These are phyloP conservation scores for Phytophthora sansomeana DNA, from an alignment of 352 stramenopile species.

Conservation along the genomic window DNA sequence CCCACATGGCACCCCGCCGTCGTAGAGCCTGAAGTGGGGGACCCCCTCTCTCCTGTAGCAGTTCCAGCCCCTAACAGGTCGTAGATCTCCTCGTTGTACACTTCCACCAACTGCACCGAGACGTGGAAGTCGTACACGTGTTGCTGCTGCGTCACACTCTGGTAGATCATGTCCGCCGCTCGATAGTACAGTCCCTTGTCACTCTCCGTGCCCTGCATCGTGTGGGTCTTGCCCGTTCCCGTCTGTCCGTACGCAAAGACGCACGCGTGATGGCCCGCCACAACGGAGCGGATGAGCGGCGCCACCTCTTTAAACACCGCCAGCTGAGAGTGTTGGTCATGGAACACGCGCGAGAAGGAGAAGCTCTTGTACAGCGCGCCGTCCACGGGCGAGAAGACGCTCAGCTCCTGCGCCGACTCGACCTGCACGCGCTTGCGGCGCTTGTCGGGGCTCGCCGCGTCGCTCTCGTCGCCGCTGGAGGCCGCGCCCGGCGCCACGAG, in stretches of 20 bases:
- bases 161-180: conserved; percentile 57
- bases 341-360: conserved; percentile 88
- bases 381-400: conserved; percentile 50
- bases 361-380: conserved; percentile 79
- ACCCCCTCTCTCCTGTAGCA: conserved; percentile 15
- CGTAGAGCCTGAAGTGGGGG: conserved; percentile 34
- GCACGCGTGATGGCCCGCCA: conserved; percentile 94
- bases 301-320: conserved; percentile 94
- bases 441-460: conserved; percentile 26
- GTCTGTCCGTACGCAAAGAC: conserved; percentile 97
- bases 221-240: conserved; percentile 45
- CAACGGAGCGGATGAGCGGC: conserved; percentile 86
- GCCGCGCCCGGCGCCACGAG: background rate
- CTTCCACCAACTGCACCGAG: conserved; percentile 75
- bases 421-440: conserved; percentile 42
- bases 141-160: conserved; percentile 43
- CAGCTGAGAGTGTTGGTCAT: conserved; percentile 78
- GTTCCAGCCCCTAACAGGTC: conserved; percentile 54
- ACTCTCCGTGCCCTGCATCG: conserved; percentile 48
- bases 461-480: conserved; percentile 37
- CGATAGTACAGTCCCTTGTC: conserved; percentile 56
- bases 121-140: conserved; percentile 60
- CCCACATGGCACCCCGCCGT: conserved; percentile 59
- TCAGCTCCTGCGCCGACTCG: conserved; percentile 43
- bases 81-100: conserved; percentile 91